Evolutionary conservation across 179 eudicot species (phyloP), one percentile per base, ranked within the genome.

Genomic region (Beta corolliflora): DNA sequence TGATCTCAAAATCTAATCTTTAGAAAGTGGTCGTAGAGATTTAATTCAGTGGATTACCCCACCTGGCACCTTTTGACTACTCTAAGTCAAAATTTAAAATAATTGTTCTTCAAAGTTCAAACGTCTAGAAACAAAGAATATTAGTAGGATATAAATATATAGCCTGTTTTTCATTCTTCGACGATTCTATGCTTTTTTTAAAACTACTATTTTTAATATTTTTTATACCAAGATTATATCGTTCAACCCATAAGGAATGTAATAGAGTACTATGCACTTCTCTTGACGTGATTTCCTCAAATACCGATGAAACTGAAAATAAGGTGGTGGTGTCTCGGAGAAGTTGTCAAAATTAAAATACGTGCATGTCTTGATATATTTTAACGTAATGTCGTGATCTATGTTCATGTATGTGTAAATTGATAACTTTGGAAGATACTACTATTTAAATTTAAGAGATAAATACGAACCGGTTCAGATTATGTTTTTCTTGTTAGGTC

Each of bases 101-200:
- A 41, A 69, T 21, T 21, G 0, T 19, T 3, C 8, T n/a, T n/a
- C n/a, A n/a, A n/a, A n/a, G n/a, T 36, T 69, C 21, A 36, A 36
- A 36, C 41, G 73, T 69, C 73, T 69, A 69, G 73, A 44, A 69
- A 69, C 73, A 69, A 19, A 69, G 73, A 69, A 69, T 69, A 69
- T 69, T 44, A 31, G 21, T 63, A 63, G 68, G 1, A 25, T 25
- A 25, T 25, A n/a, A 25, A 25, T 25, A 25, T 25, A 25, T 25
- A 25, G 29, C 29, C 29, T 25, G 29, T 25, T 25, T 25, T 25
- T 25, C 29, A 25, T 25, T 25, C 29, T 25, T 25, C 29, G 29
- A 25, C 29, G 29, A 25, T 25, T 25, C 29, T 25, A 25, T 1
- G 0, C 1, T 25, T 25, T 25, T 25, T 25, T n/a, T n/a, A n/a